Base-by-base conservation (phyloP, 768 basidiomycete genomes). In the Heimioporus sp. region DNA sequence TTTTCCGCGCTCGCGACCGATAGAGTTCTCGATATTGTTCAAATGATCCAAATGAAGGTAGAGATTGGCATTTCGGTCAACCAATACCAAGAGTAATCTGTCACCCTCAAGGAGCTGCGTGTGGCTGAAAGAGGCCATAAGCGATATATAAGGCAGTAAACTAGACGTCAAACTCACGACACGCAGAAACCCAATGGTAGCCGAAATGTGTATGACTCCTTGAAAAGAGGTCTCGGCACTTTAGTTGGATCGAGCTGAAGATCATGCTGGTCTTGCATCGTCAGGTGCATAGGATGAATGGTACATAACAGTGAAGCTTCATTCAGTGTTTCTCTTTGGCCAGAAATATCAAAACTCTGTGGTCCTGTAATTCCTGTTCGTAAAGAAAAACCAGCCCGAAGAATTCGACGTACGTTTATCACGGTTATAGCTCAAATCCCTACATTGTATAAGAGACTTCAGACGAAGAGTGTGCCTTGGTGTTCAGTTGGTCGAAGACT, bases 101-200 rank as follows among this genome's bases (percentile, higher is more conserved):
- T 70, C 68, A 5, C 71, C 64, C 20, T 69, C 68, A 28, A 81
- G 70, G 1, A 81, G 58, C 51, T 80, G 79, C 0, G 60, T 47
- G 28, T 73, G 57, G 3, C 75, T 76, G n/a, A 10, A 37, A 13
- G 5, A 7, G 24, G 4, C 20, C 17, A 30, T 62, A 3, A 43
- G 19, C 34, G 3, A 20, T 4, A 15, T 5, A 8, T 12, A 24
- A 35, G 31, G 10, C 19, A 28, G 9, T 42, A 16, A n/a, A 20
- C 5, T n/a, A 41, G 35, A 19, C 4, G 5, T 11, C 13, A 15
- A 28, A n/a, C 62, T 58, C 28, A 65, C 65, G 48, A 64, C n/a
- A 69, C 46, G 3, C 53, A 65, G 42, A 58, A 60, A 6, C 55
- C 65, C 5, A 61, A 0, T 10, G 63, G 55, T 9, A 67, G 16